Conservation (phyloP, 2,329 filamentous ascomycete species). For the Cladosporium sp. region DNA sequence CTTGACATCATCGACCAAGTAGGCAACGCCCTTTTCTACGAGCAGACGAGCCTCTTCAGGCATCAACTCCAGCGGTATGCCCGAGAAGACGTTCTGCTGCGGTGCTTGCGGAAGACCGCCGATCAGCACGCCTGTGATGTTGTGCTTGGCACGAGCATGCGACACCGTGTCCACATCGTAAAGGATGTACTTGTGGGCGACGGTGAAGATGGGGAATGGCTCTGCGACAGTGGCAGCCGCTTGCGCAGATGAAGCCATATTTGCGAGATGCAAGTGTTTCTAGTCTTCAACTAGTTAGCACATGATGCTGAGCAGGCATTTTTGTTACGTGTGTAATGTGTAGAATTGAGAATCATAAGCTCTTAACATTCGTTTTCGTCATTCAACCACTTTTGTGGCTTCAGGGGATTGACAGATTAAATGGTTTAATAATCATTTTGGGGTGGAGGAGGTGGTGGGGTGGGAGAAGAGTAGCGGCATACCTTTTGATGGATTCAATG, state of each 20-base stretch:
- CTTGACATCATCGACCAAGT: conserved; percentile 75
- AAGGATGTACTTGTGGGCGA: conserved; percentile 80
- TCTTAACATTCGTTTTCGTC: conserved; percentile 45
- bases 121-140: conserved; percentile 81
- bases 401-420: conserved; percentile 85
- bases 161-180: conserved; percentile 83
- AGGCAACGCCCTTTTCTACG: conserved; percentile 73
- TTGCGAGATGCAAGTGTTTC: conserved; percentile 9
- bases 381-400: conserved; percentile 44
- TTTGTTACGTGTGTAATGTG: conserved; percentile 6
- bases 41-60: conserved; percentile 85
- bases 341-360: conserved; percentile 1
- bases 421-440: conserved; percentile 17
- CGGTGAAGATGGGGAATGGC: conserved; percentile 75
- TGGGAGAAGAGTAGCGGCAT: background rate
- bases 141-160: conserved; percentile 73
- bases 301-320: background rate
- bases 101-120: conserved; percentile 89
- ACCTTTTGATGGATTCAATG: conserved; percentile 9
- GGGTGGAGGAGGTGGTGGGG: background rate
- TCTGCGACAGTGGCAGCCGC: conserved; percentile 44
- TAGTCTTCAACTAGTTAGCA: conserved; percentile 17
- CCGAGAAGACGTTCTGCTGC: conserved; percentile 91
- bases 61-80: conserved; percentile 84
- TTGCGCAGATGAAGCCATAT: conserved; percentile 33